phyloP scores from a whole-genome alignment of 1,284 basidiomycete species.

The Anthracocystis panici-leucophaei region DNA sequence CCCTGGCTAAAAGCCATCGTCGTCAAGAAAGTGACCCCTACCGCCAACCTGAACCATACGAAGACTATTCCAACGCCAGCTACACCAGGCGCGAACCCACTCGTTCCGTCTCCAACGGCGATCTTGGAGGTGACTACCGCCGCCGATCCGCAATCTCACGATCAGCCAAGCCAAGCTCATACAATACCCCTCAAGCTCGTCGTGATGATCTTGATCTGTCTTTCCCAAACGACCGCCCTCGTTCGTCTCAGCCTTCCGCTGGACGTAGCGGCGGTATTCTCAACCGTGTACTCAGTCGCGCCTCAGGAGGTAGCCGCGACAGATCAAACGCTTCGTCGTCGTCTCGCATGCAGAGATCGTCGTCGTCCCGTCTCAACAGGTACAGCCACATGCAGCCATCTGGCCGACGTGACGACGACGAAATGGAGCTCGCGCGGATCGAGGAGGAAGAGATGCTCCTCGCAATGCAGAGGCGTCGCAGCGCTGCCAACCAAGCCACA shows the following conservation, averaged over 20 bases:
- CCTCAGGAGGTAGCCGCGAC: constrained; percentile 29
- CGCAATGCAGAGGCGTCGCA: constrained; percentile 41
- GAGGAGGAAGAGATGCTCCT: constrained; percentile 51
- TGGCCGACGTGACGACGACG: constrained; percentile 34
- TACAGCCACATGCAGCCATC: constrained; percentile 30
- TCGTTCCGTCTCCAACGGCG: constrained; percentile 22
- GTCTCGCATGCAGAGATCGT: constrained; percentile 25
- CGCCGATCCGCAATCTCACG: constrained; percentile 9
- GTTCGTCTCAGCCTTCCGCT: constrained; percentile 7
- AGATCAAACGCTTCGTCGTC: constrained; percentile 2
- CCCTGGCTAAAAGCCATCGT: constrained; percentile 15
- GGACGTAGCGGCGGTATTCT: constrained; percentile 31
- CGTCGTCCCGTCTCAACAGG: constrained; percentile 27
- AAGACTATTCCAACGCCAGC: constrained; percentile 36
- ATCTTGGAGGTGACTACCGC: constrained; percentile 17
- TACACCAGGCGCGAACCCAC: constrained; percentile 14
- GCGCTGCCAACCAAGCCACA: constrained; percentile 36
- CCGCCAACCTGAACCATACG: constrained; percentile 37
- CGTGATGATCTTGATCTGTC: constrained; percentile 22
- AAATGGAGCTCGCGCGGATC: constrained; percentile 40
- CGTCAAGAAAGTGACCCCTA: constrained; percentile 38
- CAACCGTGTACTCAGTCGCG: constrained; percentile 34
- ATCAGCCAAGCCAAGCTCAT: constrained; percentile 25
- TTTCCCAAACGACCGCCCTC: constrained; percentile 7
- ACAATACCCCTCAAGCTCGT: constrained; percentile 30